These are phyloP conservation scores for Linnemannia exigua DNA, from an alignment of 192 early-diverging fungal genomes.

Conservation along the genomic window DNA sequence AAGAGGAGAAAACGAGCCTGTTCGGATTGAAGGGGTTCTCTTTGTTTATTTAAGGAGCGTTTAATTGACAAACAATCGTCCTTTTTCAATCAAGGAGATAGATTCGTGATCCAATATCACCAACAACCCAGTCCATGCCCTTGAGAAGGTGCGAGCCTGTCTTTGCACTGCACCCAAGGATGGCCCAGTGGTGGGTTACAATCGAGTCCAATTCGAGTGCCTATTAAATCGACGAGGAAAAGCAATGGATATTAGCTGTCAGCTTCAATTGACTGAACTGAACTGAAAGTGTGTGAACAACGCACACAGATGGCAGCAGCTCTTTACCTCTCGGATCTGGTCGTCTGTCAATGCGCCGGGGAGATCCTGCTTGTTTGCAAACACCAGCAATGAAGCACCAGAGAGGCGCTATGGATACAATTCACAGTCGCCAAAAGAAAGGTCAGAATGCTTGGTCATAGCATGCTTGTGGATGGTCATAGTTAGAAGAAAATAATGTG, in stretches of 20 bases:
- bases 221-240: slow-evolving; percentile 26
- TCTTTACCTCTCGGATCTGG: slow-evolving; percentile 77
- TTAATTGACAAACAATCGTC: not conserved
- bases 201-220: slow-evolving; percentile 79
- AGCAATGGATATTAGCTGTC: too few species aligned
- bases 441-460: not conserved
- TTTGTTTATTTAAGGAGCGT: not conserved
- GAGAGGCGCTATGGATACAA: slow-evolving; percentile 75
- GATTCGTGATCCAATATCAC: slow-evolving; percentile 91
- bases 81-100: slow-evolving; percentile 75
- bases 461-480: not conserved
- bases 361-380: slow-evolving; percentile 99
- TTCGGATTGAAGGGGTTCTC: not conserved
- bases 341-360: slow-evolving; percentile 79
- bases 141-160: slow-evolving; percentile 86
- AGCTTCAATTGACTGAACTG: not conserved
- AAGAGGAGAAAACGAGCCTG: not conserved
- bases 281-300: not conserved
- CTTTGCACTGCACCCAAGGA: slow-evolving; percentile 92
- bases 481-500: not conserved
- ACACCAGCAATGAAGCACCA: slow-evolving; percentile 93
- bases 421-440: not conserved
- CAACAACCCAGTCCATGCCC: slow-evolving; percentile 96
- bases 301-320: not conserved
- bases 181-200: slow-evolving; percentile 93